Percentiles rank a stretch among this genome's conserved stretches.
Conservation (phyloP, 179 eudicot species). For the Silene noctiflora region DNA sequence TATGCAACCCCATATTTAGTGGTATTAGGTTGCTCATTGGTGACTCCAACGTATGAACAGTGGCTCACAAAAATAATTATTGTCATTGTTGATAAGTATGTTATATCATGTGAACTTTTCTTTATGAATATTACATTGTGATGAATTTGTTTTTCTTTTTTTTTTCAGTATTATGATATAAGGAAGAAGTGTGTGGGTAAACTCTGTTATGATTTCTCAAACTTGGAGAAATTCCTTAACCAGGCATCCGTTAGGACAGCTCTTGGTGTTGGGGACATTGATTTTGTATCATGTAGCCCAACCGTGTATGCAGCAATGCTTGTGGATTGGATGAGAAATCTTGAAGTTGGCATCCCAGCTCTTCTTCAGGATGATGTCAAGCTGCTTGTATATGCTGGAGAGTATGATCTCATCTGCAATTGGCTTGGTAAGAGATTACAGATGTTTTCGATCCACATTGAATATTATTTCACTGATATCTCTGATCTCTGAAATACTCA, state of each 20-base stretch:
- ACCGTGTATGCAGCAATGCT: conserved; percentile 66
- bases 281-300: conserved; percentile 68
- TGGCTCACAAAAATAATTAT: background rate
- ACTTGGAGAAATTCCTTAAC: conserved; percentile 54
- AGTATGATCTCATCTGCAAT: conserved; percentile 87
- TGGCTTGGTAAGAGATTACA: conserved; percentile 60
- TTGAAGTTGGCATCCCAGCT: conserved; percentile 70
- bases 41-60: conserved; percentile 35
- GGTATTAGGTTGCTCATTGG: conserved; percentile 47
- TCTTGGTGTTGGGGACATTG: conserved; percentile 67
- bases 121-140: background rate
- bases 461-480: background rate
- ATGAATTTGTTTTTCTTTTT: conserved; percentile 10
- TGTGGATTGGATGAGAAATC: conserved; percentile 67
- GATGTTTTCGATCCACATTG: background rate
- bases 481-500: background rate
- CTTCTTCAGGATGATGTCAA: conserved; percentile 72
- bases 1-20: conserved; percentile 55
- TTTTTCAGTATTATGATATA: conserved; percentile 68
- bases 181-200: conserved; percentile 67
- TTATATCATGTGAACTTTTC: background rate
- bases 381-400: conserved; percentile 74
- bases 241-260: conserved; percentile 53
- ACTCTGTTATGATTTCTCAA: conserved; percentile 77
- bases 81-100: conserved; percentile 7